Evolutionary conservation across 139 green algal genomes (phyloP).

Genomic region (Picochlorum sp.): DNA sequence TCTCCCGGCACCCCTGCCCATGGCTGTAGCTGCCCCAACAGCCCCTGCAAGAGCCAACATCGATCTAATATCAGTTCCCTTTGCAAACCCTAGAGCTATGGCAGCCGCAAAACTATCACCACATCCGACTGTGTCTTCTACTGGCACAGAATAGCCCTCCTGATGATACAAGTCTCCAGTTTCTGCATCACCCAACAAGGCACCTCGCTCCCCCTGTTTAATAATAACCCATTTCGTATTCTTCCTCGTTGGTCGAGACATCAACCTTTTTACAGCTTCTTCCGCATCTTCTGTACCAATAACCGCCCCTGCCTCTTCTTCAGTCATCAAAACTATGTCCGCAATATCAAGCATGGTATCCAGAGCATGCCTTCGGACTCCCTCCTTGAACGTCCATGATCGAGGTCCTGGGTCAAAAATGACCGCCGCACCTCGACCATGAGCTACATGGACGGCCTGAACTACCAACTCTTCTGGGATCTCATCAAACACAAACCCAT

Average conservation of each 20-base stretch:
- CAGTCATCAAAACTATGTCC: conserved; percentile 80
- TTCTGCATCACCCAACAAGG: conserved; percentile 42
- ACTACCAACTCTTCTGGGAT: conserved; percentile 57
- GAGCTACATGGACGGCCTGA: conserved; percentile 35
- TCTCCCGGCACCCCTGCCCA: conserved; percentile 65
- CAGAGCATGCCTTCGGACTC: conserved; percentile 42
- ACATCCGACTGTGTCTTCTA: conserved; percentile 93
- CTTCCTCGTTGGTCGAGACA: conserved; percentile 31
- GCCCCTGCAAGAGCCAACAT: conserved; percentile 87
- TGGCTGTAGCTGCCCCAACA: conserved; percentile 87
- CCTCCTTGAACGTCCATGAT: conserved; percentile 48
- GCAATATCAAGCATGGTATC: conserved; percentile 54
- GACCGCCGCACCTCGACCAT: conserved; percentile 47
- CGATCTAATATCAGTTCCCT: conserved; percentile 22
- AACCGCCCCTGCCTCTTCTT: conserved; percentile 70
- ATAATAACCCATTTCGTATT: conserved; percentile 70
- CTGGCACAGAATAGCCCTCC: conserved; percentile 55
- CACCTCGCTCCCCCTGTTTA: conserved; percentile 68
- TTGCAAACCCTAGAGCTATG: conserved; percentile 73
- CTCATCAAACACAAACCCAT: conserved; percentile 94
- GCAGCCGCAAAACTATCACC: conserved; percentile 90
- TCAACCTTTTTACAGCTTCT: conserved; percentile 43
- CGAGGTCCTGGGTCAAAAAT: conserved; percentile 89
- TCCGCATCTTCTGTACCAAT: conserved; percentile 57
- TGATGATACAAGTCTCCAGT: conserved; percentile 12